Conservation (phyloP, 371 early-diverging fungal genomes). For the Mortierella sp. region DNA sequence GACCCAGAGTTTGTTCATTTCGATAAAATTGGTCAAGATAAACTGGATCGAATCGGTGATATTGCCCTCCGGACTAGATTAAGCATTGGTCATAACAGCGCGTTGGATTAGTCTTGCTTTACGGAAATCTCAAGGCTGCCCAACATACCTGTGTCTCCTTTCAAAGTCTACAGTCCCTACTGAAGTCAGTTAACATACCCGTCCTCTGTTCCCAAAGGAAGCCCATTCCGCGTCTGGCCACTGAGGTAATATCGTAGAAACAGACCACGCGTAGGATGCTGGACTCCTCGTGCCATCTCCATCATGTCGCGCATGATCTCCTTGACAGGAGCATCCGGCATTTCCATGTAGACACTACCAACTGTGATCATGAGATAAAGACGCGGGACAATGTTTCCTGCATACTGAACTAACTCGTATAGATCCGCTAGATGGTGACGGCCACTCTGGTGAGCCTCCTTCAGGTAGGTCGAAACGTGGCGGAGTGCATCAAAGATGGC, state of each 20-base stretch:
- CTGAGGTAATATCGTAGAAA: constrained; percentile 94
- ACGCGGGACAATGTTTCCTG: constrained; percentile 95
- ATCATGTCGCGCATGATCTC: constrained; percentile 98
- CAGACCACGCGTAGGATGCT: constrained; percentile 96
- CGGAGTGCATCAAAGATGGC: constrained; percentile 95
- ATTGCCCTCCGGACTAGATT: constrained; percentile 83
- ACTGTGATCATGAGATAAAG: constrained; percentile 98
- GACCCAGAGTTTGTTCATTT: constrained; percentile 99
- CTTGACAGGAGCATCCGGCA: constrained; percentile 86
- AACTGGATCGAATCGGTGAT: constrained; percentile 92
- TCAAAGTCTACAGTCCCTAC: too few species aligned
- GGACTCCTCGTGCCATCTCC: constrained; percentile 97
- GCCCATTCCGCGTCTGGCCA: constrained; percentile 90
- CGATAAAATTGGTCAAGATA: constrained; percentile 94
- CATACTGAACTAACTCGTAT: constrained; percentile 97
- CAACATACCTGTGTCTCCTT: too few species aligned
- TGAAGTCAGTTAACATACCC: too few species aligned
- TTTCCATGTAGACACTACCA: constrained; percentile 93
- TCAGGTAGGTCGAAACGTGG: constrained; percentile 86
- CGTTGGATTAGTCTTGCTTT: too few species aligned
- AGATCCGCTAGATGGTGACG: constrained; percentile 94
- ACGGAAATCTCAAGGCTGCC: too few species aligned
- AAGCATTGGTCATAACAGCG: too few species aligned
- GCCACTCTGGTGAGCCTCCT: constrained; percentile 86
- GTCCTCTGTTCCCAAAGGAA: constrained; percentile 73